Conservation (phyloP, 768 basidiomycete genomes). For the Gloeophyllum trabeum region DNA sequence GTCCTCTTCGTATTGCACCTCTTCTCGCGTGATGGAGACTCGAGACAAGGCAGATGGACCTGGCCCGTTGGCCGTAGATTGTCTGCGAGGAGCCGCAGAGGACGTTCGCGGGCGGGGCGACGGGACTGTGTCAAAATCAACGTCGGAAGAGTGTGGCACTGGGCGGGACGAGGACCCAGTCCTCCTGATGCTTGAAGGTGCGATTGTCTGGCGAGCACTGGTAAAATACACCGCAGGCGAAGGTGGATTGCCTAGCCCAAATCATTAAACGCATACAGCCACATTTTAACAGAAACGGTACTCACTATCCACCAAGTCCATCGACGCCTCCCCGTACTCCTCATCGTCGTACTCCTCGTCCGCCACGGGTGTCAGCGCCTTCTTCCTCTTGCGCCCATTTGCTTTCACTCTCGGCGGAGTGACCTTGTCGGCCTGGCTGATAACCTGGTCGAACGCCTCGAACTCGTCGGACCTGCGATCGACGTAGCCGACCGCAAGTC, state of each 20-base stretch:
- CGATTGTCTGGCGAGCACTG: constrained; percentile 23
- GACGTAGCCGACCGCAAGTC: constrained; percentile 55
- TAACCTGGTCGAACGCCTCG: constrained; percentile 68
- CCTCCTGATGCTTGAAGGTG: constrained; percentile 24
- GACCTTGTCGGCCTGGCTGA: constrained; percentile 58
- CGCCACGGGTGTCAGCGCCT: constrained; percentile 18
- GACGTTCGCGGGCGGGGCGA: constrained; percentile 31
- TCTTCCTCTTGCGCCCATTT: constrained; percentile 30
- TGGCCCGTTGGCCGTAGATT: background rate
- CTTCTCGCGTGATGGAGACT: background rate
- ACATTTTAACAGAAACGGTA: constrained; percentile 9
- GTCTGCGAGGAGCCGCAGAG: background rate
- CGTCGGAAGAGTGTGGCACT: constrained; percentile 37
- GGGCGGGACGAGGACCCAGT: constrained; percentile 31
- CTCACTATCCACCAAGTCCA: constrained; percentile 70
- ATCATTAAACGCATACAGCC: background rate
- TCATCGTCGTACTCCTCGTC: constrained; percentile 30
- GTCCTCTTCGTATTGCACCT: background rate
- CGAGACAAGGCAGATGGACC: background rate
- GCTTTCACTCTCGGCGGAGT: constrained; percentile 46
- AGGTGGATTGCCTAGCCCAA: background rate
- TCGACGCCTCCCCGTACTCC: constrained; percentile 60
- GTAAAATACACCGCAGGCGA: constrained; percentile 25
- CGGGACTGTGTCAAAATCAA: constrained; percentile 53
- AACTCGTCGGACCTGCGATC: constrained; percentile 73